A percentile compares a stretch with the other conserved stretches of the same genome.
Evolutionary conservation across 1,139 yeast genomes (phyloP).

Genomic region (Lodderomyces metapsilosis): DNA sequence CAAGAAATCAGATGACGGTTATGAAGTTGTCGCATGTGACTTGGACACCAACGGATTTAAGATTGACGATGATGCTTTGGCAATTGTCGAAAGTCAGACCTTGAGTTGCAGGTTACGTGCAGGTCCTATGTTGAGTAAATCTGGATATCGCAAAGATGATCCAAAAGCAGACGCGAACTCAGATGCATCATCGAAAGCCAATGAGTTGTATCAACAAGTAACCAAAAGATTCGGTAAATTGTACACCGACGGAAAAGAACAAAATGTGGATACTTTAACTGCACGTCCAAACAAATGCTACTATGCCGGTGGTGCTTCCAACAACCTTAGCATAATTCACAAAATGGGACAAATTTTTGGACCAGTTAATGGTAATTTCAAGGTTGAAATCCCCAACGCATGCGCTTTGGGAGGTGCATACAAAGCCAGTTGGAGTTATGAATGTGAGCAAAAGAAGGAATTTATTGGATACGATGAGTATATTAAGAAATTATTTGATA

Average conservation of each 20-base stretch:
- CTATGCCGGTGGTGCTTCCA: conserved; percentile 88
- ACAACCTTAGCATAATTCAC: conserved; percentile 62
- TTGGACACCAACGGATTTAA: conserved; percentile 32
- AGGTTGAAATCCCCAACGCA: conserved; percentile 80
- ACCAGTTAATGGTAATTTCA: conserved; percentile 59
- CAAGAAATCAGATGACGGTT: conserved; percentile 20
- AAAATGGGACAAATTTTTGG: conserved; percentile 75
- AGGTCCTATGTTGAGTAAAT: conserved; percentile 58
- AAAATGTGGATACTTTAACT: conserved; percentile 39
- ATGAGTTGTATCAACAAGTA: conserved; percentile 24
- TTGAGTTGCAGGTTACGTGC: conserved; percentile 78
- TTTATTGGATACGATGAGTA: conserved; percentile 46
- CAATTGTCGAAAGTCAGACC: conserved; percentile 86
- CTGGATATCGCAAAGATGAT: conserved; percentile 10
- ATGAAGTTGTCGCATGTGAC: conserved; percentile 21
- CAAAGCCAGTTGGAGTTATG: conserved; percentile 73
- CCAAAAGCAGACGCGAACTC: neutral
- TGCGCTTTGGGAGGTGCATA: conserved; percentile 96
- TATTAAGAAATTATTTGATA: conserved; percentile 41
- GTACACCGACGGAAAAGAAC: conserved; percentile 50
- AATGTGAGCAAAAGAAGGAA: conserved; percentile 32
- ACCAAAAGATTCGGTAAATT: conserved; percentile 39
- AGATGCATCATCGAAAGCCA: conserved; percentile 8
- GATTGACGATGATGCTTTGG: conserved; percentile 64
- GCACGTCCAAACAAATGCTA: conserved; percentile 69